Evolutionary conservation across 345 rosid species (phyloP), one percentile per base, ranked within the genome.

Genomic region (Hypericum androsaemum): DNA sequence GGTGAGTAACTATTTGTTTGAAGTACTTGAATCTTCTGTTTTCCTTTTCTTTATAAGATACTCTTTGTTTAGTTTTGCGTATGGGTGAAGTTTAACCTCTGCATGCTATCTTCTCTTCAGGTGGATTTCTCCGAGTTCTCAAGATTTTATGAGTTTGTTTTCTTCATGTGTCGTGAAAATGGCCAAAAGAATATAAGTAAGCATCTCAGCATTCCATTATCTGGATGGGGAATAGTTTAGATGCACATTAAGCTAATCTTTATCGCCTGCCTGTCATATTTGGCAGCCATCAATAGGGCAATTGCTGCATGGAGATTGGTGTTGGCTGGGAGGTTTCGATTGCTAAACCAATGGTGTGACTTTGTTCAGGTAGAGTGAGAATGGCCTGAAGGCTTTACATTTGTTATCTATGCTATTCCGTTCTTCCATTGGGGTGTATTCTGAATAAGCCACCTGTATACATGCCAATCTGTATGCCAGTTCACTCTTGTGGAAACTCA

Each of bases 171-270:
- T 68, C 95, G 96, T 14, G 94, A 81, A 73, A 88, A 84, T 32
- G 89, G 98, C 46, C 98, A 92, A 58, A 92, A 87, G 80, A 92
- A 76, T 66, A 81, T 84, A 63, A 78, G 98, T 92, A 78, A 82
- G 88, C 75, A 46, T n/a, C 8, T 48, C 14, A 47, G 41, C 12
- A 16, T 17, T 50, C 6, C 59, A 17, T 37, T 1, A 22, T 22
- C 32, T 22, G 32, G 32, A 22, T 1, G 13, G 41, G 54, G 43
- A n/a, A 17, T 47, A 54, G 54, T 39, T 41, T 49, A 43, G 35
- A 13, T 46, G 15, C 5, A 13, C 9, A 6, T 2, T 42, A 17
- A 41, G 22, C 39, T 54, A 58, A 39, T 22, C 2, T 22, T 22
- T 1, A 22, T 15, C 41, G 12, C 14, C 44, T 53, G 17, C 35